Conservation (phyloP, 73 alveolate species). For the Paramecium primaurelia region DNA sequence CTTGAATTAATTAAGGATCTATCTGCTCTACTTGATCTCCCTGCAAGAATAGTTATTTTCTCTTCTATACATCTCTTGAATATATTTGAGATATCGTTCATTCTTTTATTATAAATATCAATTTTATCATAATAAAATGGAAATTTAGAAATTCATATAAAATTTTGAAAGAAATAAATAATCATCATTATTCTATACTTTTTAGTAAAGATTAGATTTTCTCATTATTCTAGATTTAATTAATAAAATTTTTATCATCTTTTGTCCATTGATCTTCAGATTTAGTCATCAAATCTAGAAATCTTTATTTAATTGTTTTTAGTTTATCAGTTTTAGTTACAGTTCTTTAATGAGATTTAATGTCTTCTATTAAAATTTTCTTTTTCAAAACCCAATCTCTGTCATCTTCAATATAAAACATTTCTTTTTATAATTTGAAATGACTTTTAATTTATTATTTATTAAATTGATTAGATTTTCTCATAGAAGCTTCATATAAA, state of each 20-base stretch:
- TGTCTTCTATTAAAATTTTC: background rate
- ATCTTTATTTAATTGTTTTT: background rate
- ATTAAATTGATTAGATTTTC: background rate
- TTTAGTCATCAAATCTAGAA: background rate
- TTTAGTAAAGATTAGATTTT: background rate
- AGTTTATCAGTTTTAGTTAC: background rate
- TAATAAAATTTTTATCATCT: background rate
- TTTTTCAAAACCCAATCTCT: slow-evolving; percentile 30
- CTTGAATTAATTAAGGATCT: background rate
- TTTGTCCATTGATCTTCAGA: background rate
- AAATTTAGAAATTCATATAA: background rate
- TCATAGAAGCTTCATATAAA: slow-evolving; percentile 39
- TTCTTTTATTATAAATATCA: background rate
- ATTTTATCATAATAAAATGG: background rate
- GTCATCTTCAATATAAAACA: slow-evolving; percentile 12
- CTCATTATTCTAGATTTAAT: background rate
- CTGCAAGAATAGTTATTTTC: background rate
- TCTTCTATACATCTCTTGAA: background rate
- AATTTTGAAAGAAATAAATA: background rate
- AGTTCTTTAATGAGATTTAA: background rate
- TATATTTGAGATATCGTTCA: background rate
- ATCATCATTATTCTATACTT: background rate
- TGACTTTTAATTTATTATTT: background rate
- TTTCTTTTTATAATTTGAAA: slow-evolving; percentile 1
- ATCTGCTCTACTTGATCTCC: slow-evolving; percentile 26